These are phyloP conservation scores for Agrostemma githago DNA, from an alignment of 148 eudicot species.

Conservation along the genomic window DNA sequence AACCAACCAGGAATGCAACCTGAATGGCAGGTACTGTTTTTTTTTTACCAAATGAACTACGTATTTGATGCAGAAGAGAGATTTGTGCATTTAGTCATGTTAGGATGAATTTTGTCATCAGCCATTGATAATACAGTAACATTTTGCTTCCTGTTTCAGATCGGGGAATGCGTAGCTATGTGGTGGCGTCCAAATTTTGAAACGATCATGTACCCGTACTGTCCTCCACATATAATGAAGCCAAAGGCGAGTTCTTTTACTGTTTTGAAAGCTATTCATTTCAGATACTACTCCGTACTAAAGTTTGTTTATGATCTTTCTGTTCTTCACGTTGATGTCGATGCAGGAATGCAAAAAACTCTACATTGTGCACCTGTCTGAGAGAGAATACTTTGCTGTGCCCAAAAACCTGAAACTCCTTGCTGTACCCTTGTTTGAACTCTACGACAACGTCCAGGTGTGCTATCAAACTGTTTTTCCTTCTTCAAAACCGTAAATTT, in stretches of 20 bases:
- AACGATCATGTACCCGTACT: conserved; percentile 73
- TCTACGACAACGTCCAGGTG: conserved; percentile 79
- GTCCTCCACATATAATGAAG: conserved; percentile 81
- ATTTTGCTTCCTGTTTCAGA: conserved; percentile 39
- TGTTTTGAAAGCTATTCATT: background rate
- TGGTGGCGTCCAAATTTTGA: conserved; percentile 97
- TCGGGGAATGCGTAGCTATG: conserved; percentile 80
- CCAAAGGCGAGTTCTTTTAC: conserved; percentile 50
- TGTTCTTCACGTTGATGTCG: conserved; percentile 1
- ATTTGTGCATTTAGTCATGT: background rate
- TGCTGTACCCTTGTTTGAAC: conserved; percentile 84
- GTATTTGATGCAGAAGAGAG: background rate
- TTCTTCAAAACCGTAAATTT: background rate
- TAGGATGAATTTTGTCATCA: background rate
- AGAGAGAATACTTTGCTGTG: conserved; percentile 73
- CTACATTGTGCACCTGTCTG: conserved; percentile 62
- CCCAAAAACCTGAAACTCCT: conserved; percentile 77
- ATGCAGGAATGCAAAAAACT: conserved; percentile 85
- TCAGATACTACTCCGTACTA: background rate
- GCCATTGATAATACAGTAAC: background rate
- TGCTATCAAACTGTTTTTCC: background rate
- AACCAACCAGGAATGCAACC: conserved; percentile 61
- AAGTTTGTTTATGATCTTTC: background rate
- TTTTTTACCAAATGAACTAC: background rate
- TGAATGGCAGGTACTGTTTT: conserved; percentile 64